Evolutionary conservation across 345 rosid species (phyloP).

Genomic region (Rubroshorea leprosula): DNA sequence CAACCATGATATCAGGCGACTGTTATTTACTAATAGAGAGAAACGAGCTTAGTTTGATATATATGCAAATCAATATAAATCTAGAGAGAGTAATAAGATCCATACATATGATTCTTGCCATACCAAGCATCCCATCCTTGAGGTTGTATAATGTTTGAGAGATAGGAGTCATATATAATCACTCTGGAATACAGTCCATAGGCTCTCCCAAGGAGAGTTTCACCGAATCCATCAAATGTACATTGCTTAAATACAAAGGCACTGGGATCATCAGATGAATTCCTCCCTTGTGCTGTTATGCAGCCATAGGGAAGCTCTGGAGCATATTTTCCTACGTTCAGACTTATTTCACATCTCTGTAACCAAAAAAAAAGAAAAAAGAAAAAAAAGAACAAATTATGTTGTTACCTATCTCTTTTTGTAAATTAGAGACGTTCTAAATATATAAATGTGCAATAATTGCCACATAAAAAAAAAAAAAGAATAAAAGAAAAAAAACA

Average conservation of each 20-base stretch:
- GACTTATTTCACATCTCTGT: constrained; percentile 16
- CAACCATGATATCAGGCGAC: neutral
- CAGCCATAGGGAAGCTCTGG: constrained; percentile 9
- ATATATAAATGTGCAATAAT: too few relatives aligned
- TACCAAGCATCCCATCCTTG: neutral
- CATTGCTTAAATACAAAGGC: constrained; percentile 29
- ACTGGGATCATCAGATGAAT: neutral
- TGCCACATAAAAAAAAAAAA: neutral
- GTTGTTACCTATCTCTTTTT: too few relatives aligned
- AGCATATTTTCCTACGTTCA: constrained; percentile 1
- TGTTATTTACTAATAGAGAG: too few relatives aligned
- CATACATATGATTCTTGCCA: too few relatives aligned
- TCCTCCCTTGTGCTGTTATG: constrained; percentile 33
- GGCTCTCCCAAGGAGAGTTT: constrained; percentile 32
- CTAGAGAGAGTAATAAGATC: too few relatives aligned
- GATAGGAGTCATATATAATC: constrained; percentile 10
- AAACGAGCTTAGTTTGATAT: too few relatives aligned
- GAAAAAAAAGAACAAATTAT: too few relatives aligned
- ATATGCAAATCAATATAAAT: too few relatives aligned
- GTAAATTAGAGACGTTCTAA: too few relatives aligned
- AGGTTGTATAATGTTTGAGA: neutral
- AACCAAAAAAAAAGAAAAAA: neutral
- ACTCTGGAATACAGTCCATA: constrained; percentile 30
- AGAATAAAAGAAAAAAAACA: neutral
- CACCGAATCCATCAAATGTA: constrained; percentile 14